Base-by-base conservation (phyloP, 176 grass and related monocot species). In the Hyparrhenia diplandra region DNA sequence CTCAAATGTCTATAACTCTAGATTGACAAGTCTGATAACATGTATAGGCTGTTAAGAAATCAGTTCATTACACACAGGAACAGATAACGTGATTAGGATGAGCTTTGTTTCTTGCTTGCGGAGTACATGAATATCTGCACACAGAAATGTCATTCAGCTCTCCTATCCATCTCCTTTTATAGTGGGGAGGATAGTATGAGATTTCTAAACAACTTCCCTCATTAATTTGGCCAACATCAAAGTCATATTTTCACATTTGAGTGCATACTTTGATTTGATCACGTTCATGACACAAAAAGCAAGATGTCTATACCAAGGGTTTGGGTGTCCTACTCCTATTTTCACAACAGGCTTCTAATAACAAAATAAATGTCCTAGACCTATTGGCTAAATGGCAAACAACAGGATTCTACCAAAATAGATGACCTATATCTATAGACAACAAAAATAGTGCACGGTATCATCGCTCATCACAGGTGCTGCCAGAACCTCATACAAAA, bases 401-500 rank as follows among this genome's bases (percentile, higher is more conserved):
- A 39, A 14, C 67, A 28, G 23, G 25, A 2, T 29, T 71, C 37
- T 16, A 70, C 8, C 5, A 45, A 71, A 46, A 23, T 2, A 31
- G 5, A 31, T 16, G 23, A 4, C 24, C 13, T 70, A 43, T 35
- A 42, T 70, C 67, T 27, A 70, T 17, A 27, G 21, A 1, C 10
- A n/a, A n/a, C n/a, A 5, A 34, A 25, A 69, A 41, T 69, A 39
- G 37, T 40, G 39, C 13, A 24, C 23, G 13, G 40, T 4, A 45
- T 29, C 14, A 29, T 28, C 25, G 5, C 41, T 47, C 24, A 29
- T 47, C 52, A 20, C 51, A 34, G 36, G 59, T 76, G 87, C 82
- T 55, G 77, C 23, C 57, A 71, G 32, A 55, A 34, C 25, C 59
- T 72, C n/a, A n/a, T n/a, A n/a, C 45, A 82, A 89, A 89, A 76